Base-by-base conservation (phyloP, 805 yeast genomes). In the Yarrowia sp. region DNA sequence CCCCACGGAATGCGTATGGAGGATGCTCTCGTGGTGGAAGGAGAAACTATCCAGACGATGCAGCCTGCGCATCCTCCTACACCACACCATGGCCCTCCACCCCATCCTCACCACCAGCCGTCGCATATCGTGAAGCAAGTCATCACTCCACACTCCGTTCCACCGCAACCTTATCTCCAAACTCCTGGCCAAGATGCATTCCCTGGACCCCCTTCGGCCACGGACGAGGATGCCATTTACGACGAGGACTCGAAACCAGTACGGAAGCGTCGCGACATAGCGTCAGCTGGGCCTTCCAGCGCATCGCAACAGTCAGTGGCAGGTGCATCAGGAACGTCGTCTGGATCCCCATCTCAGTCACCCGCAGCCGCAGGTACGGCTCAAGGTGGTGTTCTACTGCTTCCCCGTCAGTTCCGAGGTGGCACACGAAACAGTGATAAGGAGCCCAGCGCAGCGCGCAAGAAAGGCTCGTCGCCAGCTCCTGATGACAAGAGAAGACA, bases 1-100 rank as follows among this genome's bases (percentile, higher is more conserved):
- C 90, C 92, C 0, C 72, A 77, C n/a, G 90, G 91, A 0, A 89
- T 88, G 92, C 68, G 73, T 2, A 82, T 87, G 80, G 75, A 77
- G 17, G 90, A 87, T 58, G 88, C 93, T 0, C 78, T 89, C 32
- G 72, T 87, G 1, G 79, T 88, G 14, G 89, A 82, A n/a, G 74
- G 78, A 0, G 81, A 83, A 1, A 58, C 65, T 1, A 19, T 19
- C 11, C 44, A 54, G 33, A 22, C 49, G 10, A 10, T 9, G 49
- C 49, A 43, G 22, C 33, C 16, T 2, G 21, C 28, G 17, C 51
- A 44, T 11, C 33, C 51, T 6, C 33, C 52, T 11, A 24, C 36
- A 6, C 24, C 35, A 1, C 36, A 46, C 6, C 22, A 28, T 28
- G 22, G 33, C 3, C 24, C 52, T 30, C 36, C 36, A 3, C 51